phyloP scores from a whole-genome alignment of 2,329 filamentous ascomycete genomes.

The Coniella vitis region DNA sequence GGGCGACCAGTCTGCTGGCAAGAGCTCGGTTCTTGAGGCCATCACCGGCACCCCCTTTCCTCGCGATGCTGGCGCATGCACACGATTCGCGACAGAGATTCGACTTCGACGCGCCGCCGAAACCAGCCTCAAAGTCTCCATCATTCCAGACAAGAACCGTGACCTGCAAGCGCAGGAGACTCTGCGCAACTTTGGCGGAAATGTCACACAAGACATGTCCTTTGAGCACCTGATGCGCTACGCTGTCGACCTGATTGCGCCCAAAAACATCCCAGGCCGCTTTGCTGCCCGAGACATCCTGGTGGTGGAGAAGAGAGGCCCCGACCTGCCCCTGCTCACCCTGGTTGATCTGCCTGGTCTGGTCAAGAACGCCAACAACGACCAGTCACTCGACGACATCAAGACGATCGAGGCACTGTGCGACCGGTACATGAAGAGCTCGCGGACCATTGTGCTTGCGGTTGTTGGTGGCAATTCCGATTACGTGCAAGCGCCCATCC shows the following conservation, averaged over 20 bases:
- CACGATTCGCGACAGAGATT: slow-evolving; percentile 55
- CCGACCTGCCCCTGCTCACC: slow-evolving; percentile 52
- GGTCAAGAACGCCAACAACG: slow-evolving; percentile 45
- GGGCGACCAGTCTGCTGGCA: slow-evolving; percentile 58
- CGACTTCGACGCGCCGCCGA: slow-evolving; percentile 43
- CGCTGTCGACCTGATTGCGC: slow-evolving; percentile 44
- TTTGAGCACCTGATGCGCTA: slow-evolving; percentile 46
- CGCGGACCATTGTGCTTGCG: slow-evolving; percentile 48
- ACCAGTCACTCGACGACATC: slow-evolving; percentile 47
- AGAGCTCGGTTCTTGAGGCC: slow-evolving; percentile 58
- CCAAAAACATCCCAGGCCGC: slow-evolving; percentile 41
- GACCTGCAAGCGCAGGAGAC: slow-evolving; percentile 39
- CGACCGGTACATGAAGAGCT: slow-evolving; percentile 49
- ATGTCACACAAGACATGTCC: slow-evolving; percentile 35
- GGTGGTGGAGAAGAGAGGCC: slow-evolving; percentile 52
- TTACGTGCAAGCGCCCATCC: slow-evolving; percentile 45
- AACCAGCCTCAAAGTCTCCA: slow-evolving; percentile 40
- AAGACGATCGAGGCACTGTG: slow-evolving; percentile 44
- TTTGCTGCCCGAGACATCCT: slow-evolving; percentile 48
- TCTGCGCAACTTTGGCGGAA: slow-evolving; percentile 41
- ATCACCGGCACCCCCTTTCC: slow-evolving; percentile 57
- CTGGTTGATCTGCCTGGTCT: slow-evolving; percentile 57
- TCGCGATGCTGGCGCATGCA: slow-evolving; percentile 52
- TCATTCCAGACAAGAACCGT: slow-evolving; percentile 47
- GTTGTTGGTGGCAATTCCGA: slow-evolving; percentile 50